Conservation (phyloP, 2,329 filamentous ascomycete genomes). For the Drechslerella coelobrocha region DNA sequence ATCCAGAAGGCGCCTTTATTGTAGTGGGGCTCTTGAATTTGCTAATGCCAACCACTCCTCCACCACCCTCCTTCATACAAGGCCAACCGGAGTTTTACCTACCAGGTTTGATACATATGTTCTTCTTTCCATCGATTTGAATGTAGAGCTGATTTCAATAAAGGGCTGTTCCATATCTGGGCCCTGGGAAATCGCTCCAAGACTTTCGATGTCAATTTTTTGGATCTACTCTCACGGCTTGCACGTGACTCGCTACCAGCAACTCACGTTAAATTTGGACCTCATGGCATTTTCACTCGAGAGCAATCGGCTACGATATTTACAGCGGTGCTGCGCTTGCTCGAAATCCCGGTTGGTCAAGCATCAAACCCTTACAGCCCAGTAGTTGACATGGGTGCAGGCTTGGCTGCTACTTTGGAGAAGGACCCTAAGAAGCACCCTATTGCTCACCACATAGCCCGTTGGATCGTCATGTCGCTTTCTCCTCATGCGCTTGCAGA, state of each 20-base stretch:
- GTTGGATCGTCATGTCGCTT: conserved; percentile 90
- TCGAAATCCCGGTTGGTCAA: conserved; percentile 96
- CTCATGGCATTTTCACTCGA: conserved; percentile 88
- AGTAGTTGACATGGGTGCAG: conserved; percentile 79
- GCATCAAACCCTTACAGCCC: conserved; percentile 87
- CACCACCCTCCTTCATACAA: conserved; percentile 72
- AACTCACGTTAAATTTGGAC: conserved; percentile 76
- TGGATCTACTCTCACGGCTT: conserved; percentile 87
- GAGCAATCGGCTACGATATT: conserved; percentile 93
- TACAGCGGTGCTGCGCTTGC: conserved; percentile 83
- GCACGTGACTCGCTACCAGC: conserved; percentile 81
- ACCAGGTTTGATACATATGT: conserved; percentile 66
- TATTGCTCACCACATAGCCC: conserved; percentile 85
- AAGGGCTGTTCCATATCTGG: conserved; percentile 90
- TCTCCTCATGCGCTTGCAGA: conserved; percentile 80
- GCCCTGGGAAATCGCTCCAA: conserved; percentile 89
- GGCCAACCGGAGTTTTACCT: conserved; percentile 88
- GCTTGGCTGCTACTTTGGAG: conserved; percentile 84
- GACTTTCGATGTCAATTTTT: conserved; percentile 81
- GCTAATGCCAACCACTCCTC: conserved; percentile 82
- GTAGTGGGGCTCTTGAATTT: conserved; percentile 87
- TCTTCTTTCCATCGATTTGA: too few species aligned
- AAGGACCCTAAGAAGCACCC: conserved; percentile 94
- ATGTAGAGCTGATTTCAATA: conserved; percentile 21
- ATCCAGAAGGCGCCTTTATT: conserved; percentile 88